phyloP scores from a whole-genome alignment of 345 rosid genomes.

The thale cress (Arabidopsis thaliana) region TAIR10.1 NC_003070.9:7770001-7770500 shows the following conservation, averaged over 20 bases:
- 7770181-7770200: constrained; percentile 15
- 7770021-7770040: not conserved
- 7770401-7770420: not conserved
- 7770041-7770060: not conserved
- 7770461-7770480: constrained; percentile 28
- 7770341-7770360: not conserved
- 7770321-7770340: not conserved
- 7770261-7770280: constrained; percentile 7
- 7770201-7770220: not conserved
- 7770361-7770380: constrained; percentile 28
- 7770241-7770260: not conserved
- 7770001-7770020: not conserved
- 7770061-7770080: not conserved
- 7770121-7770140: not conserved
- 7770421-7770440: constrained; percentile 30
- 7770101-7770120: constrained; percentile 8
- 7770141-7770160: not conserved
- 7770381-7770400: not conserved
- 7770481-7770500: constrained; percentile 22
- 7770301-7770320: constrained; percentile 17
- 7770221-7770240: not conserved
- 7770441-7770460: constrained; percentile 41
- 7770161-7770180: not conserved
- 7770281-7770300: constrained; percentile 15
- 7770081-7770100: not conserved